phyloP scores from a whole-genome alignment of 257 asterid genomes.

The Solanum lycopersicoides region DNA sequence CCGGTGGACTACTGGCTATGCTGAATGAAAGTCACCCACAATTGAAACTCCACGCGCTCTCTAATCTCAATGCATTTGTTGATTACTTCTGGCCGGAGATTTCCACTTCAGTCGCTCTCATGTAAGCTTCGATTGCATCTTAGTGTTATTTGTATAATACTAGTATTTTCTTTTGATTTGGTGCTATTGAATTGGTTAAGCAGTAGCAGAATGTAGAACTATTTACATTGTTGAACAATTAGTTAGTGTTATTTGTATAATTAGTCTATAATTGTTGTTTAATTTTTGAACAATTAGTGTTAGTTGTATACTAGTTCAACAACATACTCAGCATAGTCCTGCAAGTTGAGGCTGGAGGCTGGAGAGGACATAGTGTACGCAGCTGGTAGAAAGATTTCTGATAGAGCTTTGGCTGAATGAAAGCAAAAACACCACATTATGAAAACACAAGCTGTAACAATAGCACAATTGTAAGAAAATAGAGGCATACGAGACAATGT shows the following conservation, averaged over 20 bases:
- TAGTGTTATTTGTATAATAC: background rate
- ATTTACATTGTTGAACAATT: background rate
- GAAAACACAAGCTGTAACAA: background rate
- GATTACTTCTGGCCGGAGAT: constrained; percentile 92
- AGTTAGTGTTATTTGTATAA: background rate
- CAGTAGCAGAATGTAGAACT: background rate
- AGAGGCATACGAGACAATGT: background rate
- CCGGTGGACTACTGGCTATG: constrained; percentile 89
- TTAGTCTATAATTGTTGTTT: background rate
- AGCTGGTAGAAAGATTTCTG: background rate
- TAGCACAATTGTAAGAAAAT: background rate
- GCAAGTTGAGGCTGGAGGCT: background rate
- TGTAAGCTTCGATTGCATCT: constrained; percentile 23
- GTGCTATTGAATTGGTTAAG: background rate
- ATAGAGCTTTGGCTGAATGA: background rate
- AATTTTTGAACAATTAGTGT: background rate
- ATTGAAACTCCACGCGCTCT: constrained; percentile 74
- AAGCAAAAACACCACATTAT: background rate
- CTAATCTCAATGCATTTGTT: constrained; percentile 62
- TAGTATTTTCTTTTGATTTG: background rate
- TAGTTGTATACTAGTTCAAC: background rate
- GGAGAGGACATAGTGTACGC: background rate
- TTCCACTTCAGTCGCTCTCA: constrained; percentile 64
- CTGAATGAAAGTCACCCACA: constrained; percentile 67
- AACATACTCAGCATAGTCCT: background rate